Evolutionary conservation across 371 early-diverging fungal genomes (phyloP).

Genomic region (Mucor lusitanicus): DNA sequence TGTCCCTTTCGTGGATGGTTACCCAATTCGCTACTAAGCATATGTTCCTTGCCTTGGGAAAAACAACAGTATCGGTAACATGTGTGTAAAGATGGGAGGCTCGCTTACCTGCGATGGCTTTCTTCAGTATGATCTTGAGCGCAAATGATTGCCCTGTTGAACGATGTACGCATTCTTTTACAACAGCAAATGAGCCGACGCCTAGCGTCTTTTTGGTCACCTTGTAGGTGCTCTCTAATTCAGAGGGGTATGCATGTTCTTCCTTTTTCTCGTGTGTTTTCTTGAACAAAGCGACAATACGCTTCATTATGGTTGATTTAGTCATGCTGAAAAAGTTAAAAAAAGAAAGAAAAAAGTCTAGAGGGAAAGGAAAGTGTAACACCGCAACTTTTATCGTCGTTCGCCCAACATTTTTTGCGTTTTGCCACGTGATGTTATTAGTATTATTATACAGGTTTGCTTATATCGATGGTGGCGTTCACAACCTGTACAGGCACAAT

Average conservation of each 20-base stretch:
- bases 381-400: not conserved
- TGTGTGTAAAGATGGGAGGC: not conserved
- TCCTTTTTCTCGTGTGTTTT: conserved; percentile 49
- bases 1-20: not conserved
- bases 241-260: conserved; percentile 42
- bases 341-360: not conserved
- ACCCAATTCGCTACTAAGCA: conserved; percentile 84
- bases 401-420: not conserved
- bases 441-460: not conserved
- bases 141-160: conserved; percentile 67
- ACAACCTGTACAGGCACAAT: not conserved
- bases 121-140: conserved; percentile 81
- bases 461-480: not conserved
- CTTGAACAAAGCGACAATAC: conserved; percentile 48
- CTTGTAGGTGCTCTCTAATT: conserved; percentile 43
- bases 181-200: conserved; percentile 84
- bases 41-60: conserved; percentile 68
- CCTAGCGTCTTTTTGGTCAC: conserved; percentile 57
- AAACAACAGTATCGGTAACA: not conserved
- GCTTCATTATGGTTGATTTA: conserved; percentile 45
- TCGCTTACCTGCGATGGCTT: conserved; percentile 51
- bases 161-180: conserved; percentile 67
- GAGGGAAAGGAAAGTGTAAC: not conserved
- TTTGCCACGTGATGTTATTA: not conserved
- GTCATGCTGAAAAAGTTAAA: conserved; percentile 21